phyloP scores from a whole-genome alignment of 2,329 filamentous ascomycete genomes.

The Cercospora sp. region DNA sequence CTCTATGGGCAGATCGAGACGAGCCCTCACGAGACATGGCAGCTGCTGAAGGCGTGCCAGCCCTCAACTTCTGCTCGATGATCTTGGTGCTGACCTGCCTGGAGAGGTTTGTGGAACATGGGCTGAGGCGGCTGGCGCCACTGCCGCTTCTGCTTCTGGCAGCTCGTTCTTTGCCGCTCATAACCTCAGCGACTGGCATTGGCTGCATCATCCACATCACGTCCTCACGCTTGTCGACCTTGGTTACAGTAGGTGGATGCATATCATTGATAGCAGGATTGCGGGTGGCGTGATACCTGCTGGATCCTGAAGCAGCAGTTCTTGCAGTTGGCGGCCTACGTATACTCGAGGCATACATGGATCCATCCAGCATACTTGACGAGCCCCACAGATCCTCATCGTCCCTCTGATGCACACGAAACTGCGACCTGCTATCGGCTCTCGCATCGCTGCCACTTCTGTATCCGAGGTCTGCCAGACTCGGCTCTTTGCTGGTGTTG shows the following conservation, averaged over 20 bases:
- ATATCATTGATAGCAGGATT: conserved; percentile 67
- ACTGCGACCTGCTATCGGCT: conserved; percentile 65
- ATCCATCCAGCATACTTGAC: conserved; percentile 26
- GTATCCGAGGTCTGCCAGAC: conserved; percentile 27
- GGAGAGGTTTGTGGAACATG: conserved; percentile 26
- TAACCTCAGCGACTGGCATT: conserved; percentile 82
- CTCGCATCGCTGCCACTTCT: conserved; percentile 32
- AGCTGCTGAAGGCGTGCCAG: conserved; percentile 34
- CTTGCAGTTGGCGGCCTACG: conserved; percentile 39
- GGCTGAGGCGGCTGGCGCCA: conserved; percentile 42
- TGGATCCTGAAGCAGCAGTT: conserved; percentile 23
- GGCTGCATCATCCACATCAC: conserved; percentile 92
- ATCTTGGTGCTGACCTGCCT: conserved; percentile 43
- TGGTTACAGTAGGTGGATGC: conserved; percentile 54
- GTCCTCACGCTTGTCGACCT: conserved; percentile 52
- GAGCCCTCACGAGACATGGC: conserved; percentile 42
- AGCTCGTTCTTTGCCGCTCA: conserved; percentile 80
- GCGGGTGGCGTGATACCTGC: conserved; percentile 37
- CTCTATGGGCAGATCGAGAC: conserved; percentile 27
- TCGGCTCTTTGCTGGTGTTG: conserved; percentile 44
- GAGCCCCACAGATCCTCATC: conserved; percentile 84
- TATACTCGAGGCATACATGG: conserved; percentile 32
- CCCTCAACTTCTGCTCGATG: conserved; percentile 37
- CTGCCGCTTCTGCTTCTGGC: conserved; percentile 57
- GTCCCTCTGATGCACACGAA: conserved; percentile 77